A percentile compares a stretch with the other conserved stretches of the same genome.
These are phyloP conservation scores for Yamadazyma endophytica DNA, from an alignment of 805 yeast species.

Conservation along the genomic window DNA sequence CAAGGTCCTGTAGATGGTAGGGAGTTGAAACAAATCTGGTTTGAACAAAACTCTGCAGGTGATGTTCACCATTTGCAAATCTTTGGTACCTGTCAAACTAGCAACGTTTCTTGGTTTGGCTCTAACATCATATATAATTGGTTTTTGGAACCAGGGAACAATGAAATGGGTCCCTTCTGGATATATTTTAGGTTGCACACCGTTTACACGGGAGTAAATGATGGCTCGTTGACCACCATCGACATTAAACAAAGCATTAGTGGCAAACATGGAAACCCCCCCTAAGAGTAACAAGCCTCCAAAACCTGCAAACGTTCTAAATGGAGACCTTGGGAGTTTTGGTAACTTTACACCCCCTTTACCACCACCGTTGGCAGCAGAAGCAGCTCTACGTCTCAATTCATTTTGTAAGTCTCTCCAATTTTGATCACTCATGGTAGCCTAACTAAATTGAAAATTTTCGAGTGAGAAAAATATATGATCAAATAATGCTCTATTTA, in stretches of 20 bases:
- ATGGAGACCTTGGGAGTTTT: slow-evolving; percentile 35
- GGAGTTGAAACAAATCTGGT: slow-evolving; percentile 76
- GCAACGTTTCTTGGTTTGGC: slow-evolving; percentile 97
- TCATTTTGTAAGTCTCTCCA: slow-evolving; percentile 41
- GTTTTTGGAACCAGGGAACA: slow-evolving; percentile 92
- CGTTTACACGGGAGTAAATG: slow-evolving; percentile 81
- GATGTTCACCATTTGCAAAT: slow-evolving; percentile 97
- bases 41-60: slow-evolving; percentile 96
- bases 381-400: slow-evolving; percentile 36
- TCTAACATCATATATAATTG: slow-evolving; percentile 88
- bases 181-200: slow-evolving; percentile 78
- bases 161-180: slow-evolving; percentile 94
- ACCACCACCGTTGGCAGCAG: slow-evolving; percentile 19
- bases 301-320: slow-evolving; percentile 36
- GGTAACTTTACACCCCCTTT: no score
- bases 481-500: no score
- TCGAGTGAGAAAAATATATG: not conserved
- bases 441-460: not conserved
- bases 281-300: slow-evolving; percentile 40
- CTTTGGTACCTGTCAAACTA: slow-evolving; percentile 95
- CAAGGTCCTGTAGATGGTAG: slow-evolving; percentile 83
- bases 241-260: slow-evolving; percentile 53
- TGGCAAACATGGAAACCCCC: slow-evolving; percentile 37
- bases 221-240: slow-evolving; percentile 99
- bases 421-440: slow-evolving; percentile 36